Conservation (phyloP, 1,139 yeast species). For the Arxiozyma slooffiae region DNA sequence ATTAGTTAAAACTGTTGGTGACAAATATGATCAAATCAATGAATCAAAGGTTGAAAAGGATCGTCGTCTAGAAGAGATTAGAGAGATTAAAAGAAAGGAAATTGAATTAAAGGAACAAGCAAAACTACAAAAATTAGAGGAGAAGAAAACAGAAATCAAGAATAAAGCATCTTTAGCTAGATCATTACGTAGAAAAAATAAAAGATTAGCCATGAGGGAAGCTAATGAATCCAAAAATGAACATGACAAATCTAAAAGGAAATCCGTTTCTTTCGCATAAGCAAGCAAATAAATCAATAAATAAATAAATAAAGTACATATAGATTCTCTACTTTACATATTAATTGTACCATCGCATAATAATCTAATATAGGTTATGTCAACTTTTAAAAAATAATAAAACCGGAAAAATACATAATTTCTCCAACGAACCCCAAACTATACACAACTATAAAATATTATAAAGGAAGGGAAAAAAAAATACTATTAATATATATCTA, state of each 20-base stretch:
- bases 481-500: no score
- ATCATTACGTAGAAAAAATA: conserved; percentile 57
- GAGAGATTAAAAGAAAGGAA: conserved; percentile 79
- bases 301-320: background rate
- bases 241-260: conserved; percentile 5
- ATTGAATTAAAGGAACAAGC: conserved; percentile 72
- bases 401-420: background rate
- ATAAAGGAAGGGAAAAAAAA: background rate
- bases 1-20: conserved; percentile 71
- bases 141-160: conserved; percentile 68
- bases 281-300: no score
- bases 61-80: conserved; percentile 75
- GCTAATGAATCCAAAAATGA: conserved; percentile 11
- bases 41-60: conserved; percentile 88
- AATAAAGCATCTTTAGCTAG: conserved; percentile 62
- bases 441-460: background rate
- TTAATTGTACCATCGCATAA: background rate
- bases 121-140: conserved; percentile 60
- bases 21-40: conserved; percentile 67
- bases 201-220: conserved; percentile 39
- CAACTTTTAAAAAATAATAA: no score
- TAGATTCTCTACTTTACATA: background rate
- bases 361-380: no score
- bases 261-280: conserved; percentile 14
- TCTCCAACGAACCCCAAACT: background rate